These are phyloP conservation scores for Sporothrix luriei DNA, from an alignment of 2,329 filamentous ascomycete species.

Conservation along the genomic window DNA sequence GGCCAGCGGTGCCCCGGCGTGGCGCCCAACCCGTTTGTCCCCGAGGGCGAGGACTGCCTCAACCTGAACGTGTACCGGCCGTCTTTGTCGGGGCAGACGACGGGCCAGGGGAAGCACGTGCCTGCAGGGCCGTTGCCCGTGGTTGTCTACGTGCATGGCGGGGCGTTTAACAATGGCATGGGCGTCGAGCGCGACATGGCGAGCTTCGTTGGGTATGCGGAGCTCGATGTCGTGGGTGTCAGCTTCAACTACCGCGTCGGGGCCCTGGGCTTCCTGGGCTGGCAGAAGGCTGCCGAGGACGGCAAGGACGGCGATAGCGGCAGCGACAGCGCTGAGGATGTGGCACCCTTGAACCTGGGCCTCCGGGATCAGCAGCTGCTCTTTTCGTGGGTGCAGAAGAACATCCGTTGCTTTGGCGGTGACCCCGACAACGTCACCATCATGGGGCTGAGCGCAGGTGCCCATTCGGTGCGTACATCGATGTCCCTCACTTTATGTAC, in stretches of 20 bases:
- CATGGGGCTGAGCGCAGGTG: conserved; percentile 64
- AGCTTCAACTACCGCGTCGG: conserved; percentile 67
- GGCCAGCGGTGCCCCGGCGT: conserved; percentile 36
- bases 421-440: conserved; percentile 61
- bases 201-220: conserved; percentile 61
- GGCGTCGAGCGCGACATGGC: conserved; percentile 61
- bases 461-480: conserved; percentile 56
- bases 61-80: conserved; percentile 55
- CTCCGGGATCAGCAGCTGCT: conserved; percentile 63
- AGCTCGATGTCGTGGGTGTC: conserved; percentile 58
- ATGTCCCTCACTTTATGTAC: neutral
- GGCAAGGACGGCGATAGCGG: conserved; percentile 47
- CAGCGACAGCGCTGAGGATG: conserved; percentile 40
- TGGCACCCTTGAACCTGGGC: conserved; percentile 65
- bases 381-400: conserved; percentile 62
- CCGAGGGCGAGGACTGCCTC: conserved; percentile 55
- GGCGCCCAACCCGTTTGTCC: conserved; percentile 28
- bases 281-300: conserved; percentile 37
- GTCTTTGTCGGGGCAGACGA: neutral
- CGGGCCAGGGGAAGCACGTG: neutral
- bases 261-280: conserved; percentile 66
- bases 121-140: conserved; percentile 48
- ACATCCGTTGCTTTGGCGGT: conserved; percentile 63
- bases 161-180: conserved; percentile 60
- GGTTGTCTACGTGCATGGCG: conserved; percentile 65